Evolutionary conservation across 192 early-diverging fungal genomes (phyloP), one percentile per base, ranked within the genome.

Genomic region (Neocallimastix lanati): DNA sequence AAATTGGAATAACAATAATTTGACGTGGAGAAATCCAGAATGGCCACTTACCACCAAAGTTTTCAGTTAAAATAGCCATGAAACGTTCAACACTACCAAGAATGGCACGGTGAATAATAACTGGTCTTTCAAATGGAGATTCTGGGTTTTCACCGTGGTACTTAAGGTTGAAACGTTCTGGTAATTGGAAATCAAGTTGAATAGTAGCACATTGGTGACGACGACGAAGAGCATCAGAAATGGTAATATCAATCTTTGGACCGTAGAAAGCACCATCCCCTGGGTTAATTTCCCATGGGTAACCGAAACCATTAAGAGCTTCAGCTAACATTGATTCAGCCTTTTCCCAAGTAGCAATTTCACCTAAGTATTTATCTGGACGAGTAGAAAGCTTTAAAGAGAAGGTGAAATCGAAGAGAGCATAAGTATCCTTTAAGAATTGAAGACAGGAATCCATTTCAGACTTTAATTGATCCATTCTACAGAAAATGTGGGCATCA

Each of bases 191-290:
- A 86, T 98, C 96, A 38, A 99, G 90, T 85, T 98, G 96, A 81
- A 98, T 93, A 4, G 97, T 99, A 37, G 97, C 97, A 84, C 97
- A 99, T 86, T 98, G 97, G 83, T 93, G 92, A 38, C 88, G 90
- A 50, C 97, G 93, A 81, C 91, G 88, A 78, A 99, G 89, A 16
- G 96, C 96, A 85, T 99, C 97, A 16, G 92, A 87, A 83, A 99
- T 94, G 38, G 91, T 91, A 84, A 99, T 98, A 86, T 99, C 97
- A 82, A 99, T 94, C 92, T 99, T 99, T 83, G 97, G 97, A n/a
- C 97, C 97, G 85, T 99, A 99, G 91, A 99, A 99, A 28, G 97
- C 97, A 67, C 97, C 97, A 86, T 99, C 97, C 80, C 94, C 95
- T 13, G 92, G 92, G 85, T 98, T 95, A 77, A 98, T 77, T 82